A percentile compares a stretch with the other conserved stretches of the same genome.
phyloP scores from a whole-genome alignment of 1,284 basidiomycete species.

The Ganoderma boninense region DNA sequence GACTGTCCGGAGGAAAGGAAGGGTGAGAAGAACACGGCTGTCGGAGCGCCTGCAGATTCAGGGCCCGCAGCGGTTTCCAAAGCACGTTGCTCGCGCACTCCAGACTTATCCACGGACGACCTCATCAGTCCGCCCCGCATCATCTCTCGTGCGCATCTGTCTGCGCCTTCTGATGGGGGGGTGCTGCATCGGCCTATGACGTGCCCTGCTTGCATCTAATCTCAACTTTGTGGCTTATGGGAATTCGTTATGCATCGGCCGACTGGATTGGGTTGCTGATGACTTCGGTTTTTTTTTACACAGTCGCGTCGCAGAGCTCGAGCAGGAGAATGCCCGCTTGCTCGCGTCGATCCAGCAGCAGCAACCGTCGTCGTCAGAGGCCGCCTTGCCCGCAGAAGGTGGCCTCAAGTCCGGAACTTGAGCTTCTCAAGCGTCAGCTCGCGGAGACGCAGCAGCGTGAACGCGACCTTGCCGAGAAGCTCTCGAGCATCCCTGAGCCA shows the following conservation, averaged over 20 bases:
- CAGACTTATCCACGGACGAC: conserved; percentile 7
- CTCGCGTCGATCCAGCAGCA: conserved; percentile 54
- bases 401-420: conserved; percentile 66
- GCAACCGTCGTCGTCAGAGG: conserved; percentile 8
- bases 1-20: neutral
- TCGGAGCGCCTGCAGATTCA: conserved; percentile 14
- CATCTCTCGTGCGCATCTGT: conserved; percentile 17
- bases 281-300: neutral
- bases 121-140: conserved; percentile 12
- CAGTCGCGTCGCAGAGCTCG: conserved; percentile 78
- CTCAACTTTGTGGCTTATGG: neutral
- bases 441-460: conserved; percentile 72
- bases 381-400: conserved; percentile 27
- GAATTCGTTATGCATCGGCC: neutral
- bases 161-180: conserved; percentile 17
- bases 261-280: neutral
- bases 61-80: conserved; percentile 11
- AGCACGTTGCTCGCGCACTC: conserved; percentile 11
- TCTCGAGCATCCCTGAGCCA: conserved; percentile 48
- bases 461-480: conserved; percentile 65
- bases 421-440: conserved; percentile 62
- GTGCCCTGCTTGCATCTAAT: neutral
- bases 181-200: conserved; percentile 11
- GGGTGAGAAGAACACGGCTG: conserved; percentile 1
- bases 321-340: conserved; percentile 80